phyloP scores from a whole-genome alignment of 129 eudicot genomes.

The Chrysanthemum seticuspe region DNA sequence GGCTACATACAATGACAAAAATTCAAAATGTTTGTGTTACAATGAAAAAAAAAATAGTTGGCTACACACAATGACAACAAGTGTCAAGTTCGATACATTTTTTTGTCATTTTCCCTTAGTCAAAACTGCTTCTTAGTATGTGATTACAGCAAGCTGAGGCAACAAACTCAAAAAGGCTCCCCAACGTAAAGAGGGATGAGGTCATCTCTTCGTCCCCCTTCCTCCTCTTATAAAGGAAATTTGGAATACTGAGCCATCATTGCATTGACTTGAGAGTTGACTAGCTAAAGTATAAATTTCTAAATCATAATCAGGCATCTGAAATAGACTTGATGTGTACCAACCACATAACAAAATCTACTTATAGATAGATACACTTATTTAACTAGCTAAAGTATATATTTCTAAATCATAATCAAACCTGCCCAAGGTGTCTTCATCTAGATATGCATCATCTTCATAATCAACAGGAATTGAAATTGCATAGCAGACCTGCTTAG shows the following conservation, averaged over 20 bases:
- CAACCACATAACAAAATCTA: background rate
- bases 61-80: too few relatives aligned
- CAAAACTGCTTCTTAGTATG: background rate
- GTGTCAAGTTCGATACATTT: too few relatives aligned
- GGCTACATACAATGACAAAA: too few relatives aligned
- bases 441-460: constrained; percentile 60
- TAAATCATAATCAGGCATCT: background rate
- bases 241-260: background rate
- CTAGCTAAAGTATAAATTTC: background rate
- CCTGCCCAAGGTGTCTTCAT: constrained; percentile 78
- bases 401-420: too few relatives aligned
- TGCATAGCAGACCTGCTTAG: background rate
- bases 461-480: constrained; percentile 37
- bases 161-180: background rate
- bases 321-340: background rate
- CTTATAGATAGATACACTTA: background rate
- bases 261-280: background rate
- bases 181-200: background rate
- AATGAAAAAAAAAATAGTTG: too few relatives aligned
- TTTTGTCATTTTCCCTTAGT: too few relatives aligned
- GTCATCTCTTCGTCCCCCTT: background rate
- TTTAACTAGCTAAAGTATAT: too few relatives aligned
- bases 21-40: too few relatives aligned
- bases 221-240: background rate
- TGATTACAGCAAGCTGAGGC: background rate